These are phyloP conservation scores for Microglena sp. DNA, from an alignment of 139 green algal genomes.

Conservation along the genomic window DNA sequence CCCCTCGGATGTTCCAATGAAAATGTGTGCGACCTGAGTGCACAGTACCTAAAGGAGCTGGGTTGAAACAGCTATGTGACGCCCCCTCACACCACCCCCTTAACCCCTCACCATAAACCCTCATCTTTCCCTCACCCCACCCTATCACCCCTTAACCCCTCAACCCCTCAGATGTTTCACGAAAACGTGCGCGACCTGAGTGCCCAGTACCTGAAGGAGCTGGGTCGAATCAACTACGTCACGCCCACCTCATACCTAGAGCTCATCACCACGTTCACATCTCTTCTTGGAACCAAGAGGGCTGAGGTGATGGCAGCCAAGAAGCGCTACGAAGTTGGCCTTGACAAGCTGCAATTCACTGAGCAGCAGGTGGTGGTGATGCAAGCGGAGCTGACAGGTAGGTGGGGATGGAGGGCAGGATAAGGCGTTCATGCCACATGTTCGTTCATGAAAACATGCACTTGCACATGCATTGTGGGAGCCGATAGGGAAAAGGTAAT, in stretches of 20 bases:
- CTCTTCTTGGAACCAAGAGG: slow-evolving; percentile 41
- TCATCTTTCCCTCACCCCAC: not conserved
- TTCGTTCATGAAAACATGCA: not conserved
- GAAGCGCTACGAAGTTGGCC: slow-evolving; percentile 52
- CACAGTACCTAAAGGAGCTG: slow-evolving; percentile 30
- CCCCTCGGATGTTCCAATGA: slow-evolving; percentile 33
- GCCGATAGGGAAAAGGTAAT: too few relatives aligned
- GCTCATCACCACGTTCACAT: slow-evolving; percentile 62
- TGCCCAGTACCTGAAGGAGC: slow-evolving; percentile 25
- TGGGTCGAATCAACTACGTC: slow-evolving; percentile 72
- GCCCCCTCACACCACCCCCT: too few relatives aligned
- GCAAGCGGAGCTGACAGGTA: too few relatives aligned
- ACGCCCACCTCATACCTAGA: slow-evolving; percentile 73
- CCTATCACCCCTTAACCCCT: not conserved
- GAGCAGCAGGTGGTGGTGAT: slow-evolving; percentile 34
- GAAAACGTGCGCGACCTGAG: slow-evolving; percentile 25
- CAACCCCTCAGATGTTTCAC: slow-evolving; percentile 30
- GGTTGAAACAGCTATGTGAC: slow-evolving; percentile 77
- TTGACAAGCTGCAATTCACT: slow-evolving; percentile 63
- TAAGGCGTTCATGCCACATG: not conserved
- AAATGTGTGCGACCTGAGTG: slow-evolving; percentile 23
- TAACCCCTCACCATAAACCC: slow-evolving; percentile 19
- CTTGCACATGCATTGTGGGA: too few relatives aligned
- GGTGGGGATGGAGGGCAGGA: too few relatives aligned
- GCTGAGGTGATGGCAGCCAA: slow-evolving; percentile 43